Conservation (phyloP, 768 basidiomycete genomes). For the Psilocybe cubensis region DNA sequence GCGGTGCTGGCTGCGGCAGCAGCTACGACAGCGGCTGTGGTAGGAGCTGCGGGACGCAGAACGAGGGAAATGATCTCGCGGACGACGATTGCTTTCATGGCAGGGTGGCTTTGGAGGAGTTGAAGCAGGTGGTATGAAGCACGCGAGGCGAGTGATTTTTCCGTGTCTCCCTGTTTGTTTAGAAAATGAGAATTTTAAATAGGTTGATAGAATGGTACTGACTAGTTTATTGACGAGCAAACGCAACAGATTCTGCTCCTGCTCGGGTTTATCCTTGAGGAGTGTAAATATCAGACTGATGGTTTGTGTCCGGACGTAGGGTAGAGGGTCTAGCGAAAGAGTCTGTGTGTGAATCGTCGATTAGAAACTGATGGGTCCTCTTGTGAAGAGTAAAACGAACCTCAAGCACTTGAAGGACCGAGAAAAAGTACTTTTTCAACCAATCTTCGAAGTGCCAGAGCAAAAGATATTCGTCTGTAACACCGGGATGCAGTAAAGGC, state of each 20-base stretch:
- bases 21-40: slow-evolving; percentile 30
- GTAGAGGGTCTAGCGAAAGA: slow-evolving; percentile 81
- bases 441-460: slow-evolving; percentile 96
- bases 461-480: slow-evolving; percentile 74
- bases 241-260: slow-evolving; percentile 94
- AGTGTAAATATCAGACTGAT: slow-evolving; percentile 79
- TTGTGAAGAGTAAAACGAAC: slow-evolving; percentile 38
- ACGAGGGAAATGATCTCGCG: slow-evolving; percentile 85
- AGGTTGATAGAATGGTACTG: slow-evolving; percentile 23
- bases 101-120: slow-evolving; percentile 87
- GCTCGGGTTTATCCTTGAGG: slow-evolving; percentile 90
- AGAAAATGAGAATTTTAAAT: background rate
- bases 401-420: slow-evolving; percentile 88
- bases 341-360: slow-evolving; percentile 42
- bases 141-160: slow-evolving; percentile 85
- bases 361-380: background rate
- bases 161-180: slow-evolving; percentile 75
- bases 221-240: slow-evolving; percentile 95
- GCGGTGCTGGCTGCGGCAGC: slow-evolving; percentile 31
- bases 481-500: slow-evolving; percentile 61
- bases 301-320: slow-evolving; percentile 87
- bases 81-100: slow-evolving; percentile 90
- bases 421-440: slow-evolving; percentile 97
- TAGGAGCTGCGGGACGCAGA: slow-evolving; percentile 57
- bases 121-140: slow-evolving; percentile 90